Evolutionary conservation across 2,329 filamentous ascomycete genomes (phyloP), one percentile per base, ranked within the genome.

Genomic region (Pestalotiopsis sp.): DNA sequence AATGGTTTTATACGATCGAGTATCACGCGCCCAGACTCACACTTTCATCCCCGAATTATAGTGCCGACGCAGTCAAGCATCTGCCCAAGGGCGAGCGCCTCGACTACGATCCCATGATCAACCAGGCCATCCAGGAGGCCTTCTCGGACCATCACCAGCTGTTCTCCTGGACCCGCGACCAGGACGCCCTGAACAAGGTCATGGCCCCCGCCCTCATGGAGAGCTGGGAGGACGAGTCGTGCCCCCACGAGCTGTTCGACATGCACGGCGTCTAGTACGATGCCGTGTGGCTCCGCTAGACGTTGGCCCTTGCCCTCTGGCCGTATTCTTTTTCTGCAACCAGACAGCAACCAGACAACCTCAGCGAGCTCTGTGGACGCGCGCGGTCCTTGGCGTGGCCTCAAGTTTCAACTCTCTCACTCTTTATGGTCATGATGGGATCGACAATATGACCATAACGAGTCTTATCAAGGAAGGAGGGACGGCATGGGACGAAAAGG

Each of bases 91-190:
- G 59, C 31, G 59, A 61, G 38, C 59, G 59, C 27, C 27, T 61
- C 13, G 59, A 61, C 20, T 61, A 61, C 38, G 59, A 61, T 40
- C 59, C 59, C 4, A 61, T 61, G 59, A 61, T 61, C 25, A 61
- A 61, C 25, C 27, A 61, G 27, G 59, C 59, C 27, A 61, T 61
- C 14, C n/a, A 20, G 9, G 59, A 61, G 59, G 59, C 31, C n/a
- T 61, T 61, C 27, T 36, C 59, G 9, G 59, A 61, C 38, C 59
- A 61, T 20, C 38, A 38, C 20, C 25, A 61, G 9, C n/a, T 61
- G 4, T 61, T 61, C 31, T n/a, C 27, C 36, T 61, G 59, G 59
- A 31, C 27, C 11, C 17, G 9, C 20, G 31, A 40, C 4, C 2
- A 20, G 13, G 59, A 61, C 11, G 25, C 13, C 31, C 17, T 40